Conservation (phyloP, 2,329 filamentous ascomycete genomes). For the Talaromyces albobiverticillius region DNA sequence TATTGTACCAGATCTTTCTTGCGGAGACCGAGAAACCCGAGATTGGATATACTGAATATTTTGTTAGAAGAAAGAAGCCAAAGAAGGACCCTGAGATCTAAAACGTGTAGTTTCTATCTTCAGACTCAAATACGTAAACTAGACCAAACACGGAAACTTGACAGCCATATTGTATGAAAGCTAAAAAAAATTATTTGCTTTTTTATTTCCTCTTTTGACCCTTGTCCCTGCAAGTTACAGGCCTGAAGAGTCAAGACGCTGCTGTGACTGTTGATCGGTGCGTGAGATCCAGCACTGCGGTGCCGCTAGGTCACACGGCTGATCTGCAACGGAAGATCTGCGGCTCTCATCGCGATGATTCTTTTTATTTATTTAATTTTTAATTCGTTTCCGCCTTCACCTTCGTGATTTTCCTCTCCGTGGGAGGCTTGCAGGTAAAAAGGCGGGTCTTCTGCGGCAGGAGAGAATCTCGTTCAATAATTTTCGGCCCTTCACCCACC, state of each 20-base stretch:
- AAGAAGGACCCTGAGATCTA: background rate
- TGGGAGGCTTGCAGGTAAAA: background rate
- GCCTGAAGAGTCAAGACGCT: background rate
- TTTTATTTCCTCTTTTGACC: too few species aligned
- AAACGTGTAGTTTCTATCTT: background rate
- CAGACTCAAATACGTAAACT: background rate
- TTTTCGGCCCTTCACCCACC: background rate
- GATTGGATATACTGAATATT: too few species aligned
- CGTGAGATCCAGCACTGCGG: conserved; percentile 8
- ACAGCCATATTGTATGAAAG: background rate
- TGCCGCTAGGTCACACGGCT: conserved; percentile 7
- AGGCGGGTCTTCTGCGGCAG: background rate
- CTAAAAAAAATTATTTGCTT: background rate
- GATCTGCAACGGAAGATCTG: conserved; percentile 5
- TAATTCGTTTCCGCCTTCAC: background rate
- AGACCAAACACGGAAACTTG: background rate
- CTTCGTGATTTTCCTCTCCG: background rate
- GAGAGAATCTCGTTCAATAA: background rate
- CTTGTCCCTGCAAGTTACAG: background rate
- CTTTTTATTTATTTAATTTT: background rate
- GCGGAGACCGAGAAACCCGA: background rate
- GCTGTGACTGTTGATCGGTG: background rate
- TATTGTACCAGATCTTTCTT: too few species aligned
- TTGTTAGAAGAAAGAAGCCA: too few species aligned
- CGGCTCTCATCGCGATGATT: conserved; percentile 3